Conservation (phyloP, 2,329 filamentous ascomycete genomes). For the Xylariaceae sp. region DNA sequence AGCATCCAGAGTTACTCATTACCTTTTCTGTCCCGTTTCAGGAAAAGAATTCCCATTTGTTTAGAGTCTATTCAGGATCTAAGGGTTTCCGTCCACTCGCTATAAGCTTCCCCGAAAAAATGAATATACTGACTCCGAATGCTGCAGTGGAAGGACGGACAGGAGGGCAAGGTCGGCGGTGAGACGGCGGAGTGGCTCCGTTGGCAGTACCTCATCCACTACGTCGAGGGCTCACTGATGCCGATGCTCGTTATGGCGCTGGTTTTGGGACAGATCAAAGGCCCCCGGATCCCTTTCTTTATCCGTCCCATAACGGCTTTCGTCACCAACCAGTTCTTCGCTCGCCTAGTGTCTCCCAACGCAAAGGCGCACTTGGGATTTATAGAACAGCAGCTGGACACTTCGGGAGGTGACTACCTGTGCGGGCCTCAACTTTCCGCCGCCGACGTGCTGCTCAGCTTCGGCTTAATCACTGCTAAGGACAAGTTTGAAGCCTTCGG, state of each 20-base stretch:
- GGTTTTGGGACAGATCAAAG: conserved; percentile 43
- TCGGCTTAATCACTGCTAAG: conserved; percentile 51
- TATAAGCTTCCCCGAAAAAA: too few relatives aligned
- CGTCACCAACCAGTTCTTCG: conserved; percentile 48
- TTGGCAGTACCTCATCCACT: conserved; percentile 76
- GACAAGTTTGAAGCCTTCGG: conserved; percentile 45
- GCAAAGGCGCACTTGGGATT: conserved; percentile 51
- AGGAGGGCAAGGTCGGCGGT: conserved; percentile 58
- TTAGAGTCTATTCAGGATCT: too few relatives aligned
- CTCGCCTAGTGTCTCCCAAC: conserved; percentile 51
- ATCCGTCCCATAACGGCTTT: conserved; percentile 54
- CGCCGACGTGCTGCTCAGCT: conserved; percentile 58
- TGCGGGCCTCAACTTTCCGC: conserved; percentile 53
- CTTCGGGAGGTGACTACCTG: conserved; percentile 50
- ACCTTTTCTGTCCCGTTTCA: too few relatives aligned
- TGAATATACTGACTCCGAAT: too few relatives aligned
- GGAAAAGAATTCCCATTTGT: too few relatives aligned
- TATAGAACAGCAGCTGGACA: conserved; percentile 52
- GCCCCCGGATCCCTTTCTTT: conserved; percentile 52
- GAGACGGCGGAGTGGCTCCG: conserved; percentile 64
- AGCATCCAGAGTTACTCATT: too few relatives aligned
- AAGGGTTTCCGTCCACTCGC: too few relatives aligned
- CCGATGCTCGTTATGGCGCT: conserved; percentile 29
- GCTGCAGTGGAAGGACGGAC: conserved; percentile 63
- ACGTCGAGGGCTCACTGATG: conserved; percentile 78